phyloP scores from a whole-genome alignment of 768 basidiomycete species.

The Imleria badia region DNA sequence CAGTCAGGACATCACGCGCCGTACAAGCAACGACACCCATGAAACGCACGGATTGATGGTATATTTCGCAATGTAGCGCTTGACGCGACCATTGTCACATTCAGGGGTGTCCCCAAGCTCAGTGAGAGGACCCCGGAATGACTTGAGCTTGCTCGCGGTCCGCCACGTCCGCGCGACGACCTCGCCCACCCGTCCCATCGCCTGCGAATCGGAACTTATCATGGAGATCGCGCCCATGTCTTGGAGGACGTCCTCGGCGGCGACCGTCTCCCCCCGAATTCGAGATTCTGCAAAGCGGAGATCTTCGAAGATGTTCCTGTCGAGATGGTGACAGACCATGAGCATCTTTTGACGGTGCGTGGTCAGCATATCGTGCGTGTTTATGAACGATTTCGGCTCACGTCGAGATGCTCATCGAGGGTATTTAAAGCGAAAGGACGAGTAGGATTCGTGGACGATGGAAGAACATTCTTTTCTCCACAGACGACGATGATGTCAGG shows the following conservation, averaged over 20 bases:
- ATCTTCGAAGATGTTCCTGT: slow-evolving; percentile 89
- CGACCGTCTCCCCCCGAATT: slow-evolving; percentile 94
- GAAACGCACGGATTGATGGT: slow-evolving; percentile 89
- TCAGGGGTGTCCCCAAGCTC: slow-evolving; percentile 47
- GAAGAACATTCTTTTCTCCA: slow-evolving; percentile 83
- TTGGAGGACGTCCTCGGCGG: slow-evolving; percentile 94
- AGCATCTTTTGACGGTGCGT: slow-evolving; percentile 68
- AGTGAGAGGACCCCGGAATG: slow-evolving; percentile 69
- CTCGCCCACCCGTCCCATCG: slow-evolving; percentile 98
- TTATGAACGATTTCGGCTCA: slow-evolving; percentile 39
- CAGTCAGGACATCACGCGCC: not conserved
- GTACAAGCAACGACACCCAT: not conserved
- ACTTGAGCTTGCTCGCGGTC: slow-evolving; percentile 93
- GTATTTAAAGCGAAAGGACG: slow-evolving; percentile 91
- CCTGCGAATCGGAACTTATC: slow-evolving; percentile 95
- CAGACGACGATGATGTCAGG: slow-evolving; percentile 99
- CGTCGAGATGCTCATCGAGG: slow-evolving; percentile 95
- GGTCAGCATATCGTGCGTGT: not conserved
- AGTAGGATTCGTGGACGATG: slow-evolving; percentile 96
- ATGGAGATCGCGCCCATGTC: slow-evolving; percentile 94
- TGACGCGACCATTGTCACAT: slow-evolving; percentile 84
- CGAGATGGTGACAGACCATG: slow-evolving; percentile 99
- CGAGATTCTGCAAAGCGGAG: slow-evolving; percentile 95
- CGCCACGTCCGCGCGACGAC: slow-evolving; percentile 93
- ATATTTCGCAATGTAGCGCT: slow-evolving; percentile 94